Evolutionary conservation across 495 filamentous ascomycete genomes (phyloP), one percentile per base, ranked within the genome.

Genomic region (Halenospora varia): DNA sequence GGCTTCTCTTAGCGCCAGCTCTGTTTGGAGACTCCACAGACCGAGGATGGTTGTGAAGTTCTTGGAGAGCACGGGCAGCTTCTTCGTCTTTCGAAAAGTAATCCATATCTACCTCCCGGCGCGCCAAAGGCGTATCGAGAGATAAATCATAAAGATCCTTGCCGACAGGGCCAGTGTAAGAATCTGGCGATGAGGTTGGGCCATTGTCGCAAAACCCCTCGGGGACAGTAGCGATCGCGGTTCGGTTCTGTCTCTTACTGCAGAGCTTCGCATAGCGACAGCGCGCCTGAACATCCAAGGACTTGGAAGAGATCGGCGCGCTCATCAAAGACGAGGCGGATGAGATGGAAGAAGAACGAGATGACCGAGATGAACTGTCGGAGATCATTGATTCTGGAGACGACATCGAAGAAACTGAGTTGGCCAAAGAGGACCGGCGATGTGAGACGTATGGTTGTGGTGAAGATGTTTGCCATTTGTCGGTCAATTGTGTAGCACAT

Each of bases 341-440:
- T 17, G 86, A 88, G 70, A 88, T 83, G 1, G 87, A 88, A 62
- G 86, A 90, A 39, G 85, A 88, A 55, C 86, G 79, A 62, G 87
- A 90, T 56, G 85, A 80, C 59, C 81, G 83, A 58, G 70, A 78
- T 55, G 77, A 92, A 48, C 77, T 84, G 71, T 95, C 91, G 48
- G 89, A 94, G 22, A 95, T 75, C 89, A 94, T 92, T 55, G 90
- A 95, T 63, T 96, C 91, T 44, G 91, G 91, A 35, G 90, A 95
- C 51, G 90, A 95, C 41, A 83, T 78, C 25, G 84, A 85, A 2
- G 90, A 94, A 59, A 83, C 78, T 6, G 88, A 86, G 65, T 84
- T 88, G 66, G 89, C 88, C 59, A 89, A 74, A 40, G 90, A 91
- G 20, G 88, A 88, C 57, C 88, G 85, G 55, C 89, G 84, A 60